Percentiles rank a stretch among this genome's conserved stretches.
These are phyloP conservation scores for Penicillium digitatum DNA, from an alignment of 2,329 filamentous ascomycete genomes.

Conservation along the genomic window DNA sequence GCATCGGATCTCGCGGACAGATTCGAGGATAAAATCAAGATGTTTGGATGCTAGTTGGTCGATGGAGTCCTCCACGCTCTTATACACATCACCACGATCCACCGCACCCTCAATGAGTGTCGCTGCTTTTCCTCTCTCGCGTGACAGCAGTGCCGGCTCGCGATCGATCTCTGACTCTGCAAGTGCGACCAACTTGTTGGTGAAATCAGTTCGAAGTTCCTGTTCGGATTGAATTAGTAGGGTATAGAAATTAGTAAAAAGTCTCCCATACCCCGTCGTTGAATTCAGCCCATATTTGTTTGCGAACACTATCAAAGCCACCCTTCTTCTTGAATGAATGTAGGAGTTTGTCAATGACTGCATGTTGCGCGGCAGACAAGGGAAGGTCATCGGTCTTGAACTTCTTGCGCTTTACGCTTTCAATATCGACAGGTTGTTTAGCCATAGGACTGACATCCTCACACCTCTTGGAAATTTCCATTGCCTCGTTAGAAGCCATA, in stretches of 20 bases:
- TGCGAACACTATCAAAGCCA: constrained; percentile 60
- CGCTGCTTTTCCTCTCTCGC: constrained; percentile 59
- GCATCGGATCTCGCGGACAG: constrained; percentile 55
- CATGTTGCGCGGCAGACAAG: constrained; percentile 55
- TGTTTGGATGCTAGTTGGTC: constrained; percentile 53
- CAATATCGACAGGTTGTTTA: constrained; percentile 34
- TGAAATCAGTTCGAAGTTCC: constrained; percentile 52
- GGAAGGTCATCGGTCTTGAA: constrained; percentile 61
- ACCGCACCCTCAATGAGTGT: constrained; percentile 62
- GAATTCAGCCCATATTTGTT: constrained; percentile 58
- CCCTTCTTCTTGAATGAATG: constrained; percentile 65
- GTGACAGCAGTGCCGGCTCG: constrained; percentile 57
- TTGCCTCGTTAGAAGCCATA: constrained; percentile 15
- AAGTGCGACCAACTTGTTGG: constrained; percentile 51
- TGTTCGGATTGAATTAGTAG: constrained; percentile 27
- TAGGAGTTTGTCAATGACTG: constrained; percentile 57
- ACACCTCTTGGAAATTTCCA: constrained; percentile 35
- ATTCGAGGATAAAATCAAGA: constrained; percentile 51
- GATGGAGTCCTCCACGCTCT: constrained; percentile 53
- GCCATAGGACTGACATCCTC: constrained; percentile 26
- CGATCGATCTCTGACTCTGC: constrained; percentile 60
- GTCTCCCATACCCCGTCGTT: constrained; percentile 48
- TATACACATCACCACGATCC: constrained; percentile 60
- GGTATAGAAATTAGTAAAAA: not conserved
- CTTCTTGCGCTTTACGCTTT: constrained; percentile 43